Percentiles rank a stretch among this genome's conserved stretches.
Conservation (phyloP, 306 rosid genomes). For the Pyrus betulifolia region DNA sequence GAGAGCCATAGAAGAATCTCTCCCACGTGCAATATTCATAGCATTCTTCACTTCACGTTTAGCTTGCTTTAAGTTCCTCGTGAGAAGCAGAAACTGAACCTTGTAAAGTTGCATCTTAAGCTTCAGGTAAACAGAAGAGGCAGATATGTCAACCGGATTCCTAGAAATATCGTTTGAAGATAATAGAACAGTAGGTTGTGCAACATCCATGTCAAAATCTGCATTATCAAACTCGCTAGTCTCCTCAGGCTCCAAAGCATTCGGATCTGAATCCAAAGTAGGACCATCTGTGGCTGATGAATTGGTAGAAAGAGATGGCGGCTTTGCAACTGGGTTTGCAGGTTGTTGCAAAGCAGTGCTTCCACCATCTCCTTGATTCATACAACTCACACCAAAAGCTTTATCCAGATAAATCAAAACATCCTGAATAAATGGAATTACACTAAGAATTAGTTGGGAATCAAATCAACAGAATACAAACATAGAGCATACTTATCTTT, state of each 20-base stretch:
- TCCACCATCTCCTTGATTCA: slow-evolving; percentile 63
- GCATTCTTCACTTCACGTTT: slow-evolving; percentile 93
- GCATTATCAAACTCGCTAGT: slow-evolving; percentile 68
- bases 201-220: slow-evolving; percentile 51
- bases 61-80: slow-evolving; percentile 87
- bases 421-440: slow-evolving; percentile 49
- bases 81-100: slow-evolving; percentile 81
- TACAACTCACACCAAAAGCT: slow-evolving; percentile 64
- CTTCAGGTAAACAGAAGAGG: slow-evolving; percentile 75
- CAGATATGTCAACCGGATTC: slow-evolving; percentile 50
- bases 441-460: slow-evolving; percentile 4
- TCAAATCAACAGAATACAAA: slow-evolving; percentile 11
- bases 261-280: slow-evolving; percentile 57
- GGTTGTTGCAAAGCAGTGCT: slow-evolving; percentile 48
- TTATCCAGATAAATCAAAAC: slow-evolving; percentile 78
- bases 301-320: slow-evolving; percentile 47
- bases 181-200: slow-evolving; percentile 49
- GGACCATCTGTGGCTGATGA: slow-evolving; percentile 55
- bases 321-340: slow-evolving; percentile 47
- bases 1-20: slow-evolving; percentile 88
- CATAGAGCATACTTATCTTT: not conserved
- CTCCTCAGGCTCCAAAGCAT: slow-evolving; percentile 76
- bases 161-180: slow-evolving; percentile 61
- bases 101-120: slow-evolving; percentile 89
- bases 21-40: slow-evolving; percentile 87